Percentiles rank a stretch among this genome's conserved stretches.
These are phyloP conservation scores for Paracorniculantispora psalliotae DNA, from an alignment of 2,329 filamentous ascomycete species.

Conservation along the genomic window DNA sequence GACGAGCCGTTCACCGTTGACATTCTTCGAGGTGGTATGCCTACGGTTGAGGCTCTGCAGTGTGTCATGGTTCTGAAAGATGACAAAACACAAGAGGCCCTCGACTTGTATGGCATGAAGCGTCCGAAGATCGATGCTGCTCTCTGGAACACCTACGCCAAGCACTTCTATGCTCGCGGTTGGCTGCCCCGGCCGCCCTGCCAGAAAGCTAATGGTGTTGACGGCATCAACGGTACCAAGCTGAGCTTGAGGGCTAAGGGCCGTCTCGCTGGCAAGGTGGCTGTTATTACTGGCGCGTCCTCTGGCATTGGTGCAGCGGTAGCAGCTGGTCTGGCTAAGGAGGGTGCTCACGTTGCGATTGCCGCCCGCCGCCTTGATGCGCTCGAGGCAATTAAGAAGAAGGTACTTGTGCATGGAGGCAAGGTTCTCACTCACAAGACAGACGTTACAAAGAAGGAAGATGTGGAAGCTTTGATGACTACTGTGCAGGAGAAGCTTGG, in stretches of 20 bases:
- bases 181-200: constrained; percentile 64
- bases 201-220: constrained; percentile 32
- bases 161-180: constrained; percentile 74
- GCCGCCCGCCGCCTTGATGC: constrained; percentile 66
- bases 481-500: constrained; percentile 59
- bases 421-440: constrained; percentile 66
- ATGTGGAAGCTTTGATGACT: constrained; percentile 63
- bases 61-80: constrained; percentile 72
- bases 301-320: constrained; percentile 76
- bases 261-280: constrained; percentile 63
- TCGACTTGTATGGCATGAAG: constrained; percentile 47
- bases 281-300: constrained; percentile 73
- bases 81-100: constrained; percentile 58
- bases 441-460: constrained; percentile 62
- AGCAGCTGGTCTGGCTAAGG: constrained; percentile 60
- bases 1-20: constrained; percentile 73
- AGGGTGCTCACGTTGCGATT: constrained; percentile 68
- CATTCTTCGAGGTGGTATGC: constrained; percentile 77
- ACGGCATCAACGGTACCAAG: constrained; percentile 15
- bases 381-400: constrained; percentile 61
- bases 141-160: constrained; percentile 72
- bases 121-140: constrained; percentile 64
- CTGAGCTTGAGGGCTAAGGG: constrained; percentile 34
- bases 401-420: constrained; percentile 50
- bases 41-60: constrained; percentile 64